A percentile compares a stretch with the other conserved stretches of the same genome.
Conservation (phyloP, 163 green algal species). For the Scenedesmus sp. region DNA sequence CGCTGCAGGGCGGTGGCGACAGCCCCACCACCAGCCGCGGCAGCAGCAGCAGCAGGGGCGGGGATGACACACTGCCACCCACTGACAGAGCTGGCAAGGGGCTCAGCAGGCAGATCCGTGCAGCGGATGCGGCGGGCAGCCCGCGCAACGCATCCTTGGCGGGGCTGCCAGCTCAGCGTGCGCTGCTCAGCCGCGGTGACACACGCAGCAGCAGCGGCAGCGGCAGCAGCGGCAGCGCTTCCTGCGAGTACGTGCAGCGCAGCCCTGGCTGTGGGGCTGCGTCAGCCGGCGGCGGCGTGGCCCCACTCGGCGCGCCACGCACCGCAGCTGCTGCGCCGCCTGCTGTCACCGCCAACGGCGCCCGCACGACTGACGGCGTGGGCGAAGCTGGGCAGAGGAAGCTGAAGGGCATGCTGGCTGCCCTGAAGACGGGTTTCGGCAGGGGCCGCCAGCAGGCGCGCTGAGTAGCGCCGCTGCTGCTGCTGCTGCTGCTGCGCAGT, state of each 20-base stretch:
- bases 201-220: neutral
- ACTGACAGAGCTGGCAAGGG: neutral
- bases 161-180: neutral
- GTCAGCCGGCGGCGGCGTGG: neutral
- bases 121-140: neutral
- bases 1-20: neutral
- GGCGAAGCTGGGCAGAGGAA: neutral
- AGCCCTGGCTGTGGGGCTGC: too few relatives aligned
- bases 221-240: neutral
- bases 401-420: neutral
- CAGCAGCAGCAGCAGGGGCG: neutral
- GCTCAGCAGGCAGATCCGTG: neutral
- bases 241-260: neutral
- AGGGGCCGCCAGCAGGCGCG: slow-evolving; percentile 8
- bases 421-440: neutral
- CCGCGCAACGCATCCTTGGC: neutral
- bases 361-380: neutral
- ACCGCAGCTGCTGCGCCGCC: too few relatives aligned
- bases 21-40: neutral
- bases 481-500: too few relatives aligned
- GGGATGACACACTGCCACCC: neutral
- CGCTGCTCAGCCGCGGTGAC: neutral
- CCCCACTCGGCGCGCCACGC: too few relatives aligned
- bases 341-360: neutral
- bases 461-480: too few relatives aligned